phyloP scores from a whole-genome alignment of 164 flowering plant genomes.

The Sextonia rubra region DNA sequence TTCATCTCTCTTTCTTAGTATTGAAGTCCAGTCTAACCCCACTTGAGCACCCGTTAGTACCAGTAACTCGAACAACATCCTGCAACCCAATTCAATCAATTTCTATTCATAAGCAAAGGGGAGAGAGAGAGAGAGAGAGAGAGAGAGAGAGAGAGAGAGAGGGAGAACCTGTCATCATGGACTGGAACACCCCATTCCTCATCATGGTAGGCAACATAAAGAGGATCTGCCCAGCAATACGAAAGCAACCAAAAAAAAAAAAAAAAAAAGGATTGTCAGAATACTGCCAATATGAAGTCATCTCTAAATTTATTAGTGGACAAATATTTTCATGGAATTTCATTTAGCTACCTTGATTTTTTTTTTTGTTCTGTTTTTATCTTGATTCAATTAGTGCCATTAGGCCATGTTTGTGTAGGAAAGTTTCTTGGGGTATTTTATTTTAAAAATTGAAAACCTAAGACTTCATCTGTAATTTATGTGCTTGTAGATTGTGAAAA shows the following conservation, averaged over 20 bases:
- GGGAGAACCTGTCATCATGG: conserved; percentile 74
- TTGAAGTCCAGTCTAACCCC: conserved; percentile 90
- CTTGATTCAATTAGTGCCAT: too few relatives aligned
- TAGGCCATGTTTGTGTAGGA: too few relatives aligned
- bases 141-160: conserved; percentile 18
- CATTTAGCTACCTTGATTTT: too few relatives aligned
- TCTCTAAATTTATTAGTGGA: too few relatives aligned
- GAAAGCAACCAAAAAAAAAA: background rate
- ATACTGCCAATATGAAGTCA: background rate
- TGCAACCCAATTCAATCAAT: conserved; percentile 21
- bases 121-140: conserved; percentile 16
- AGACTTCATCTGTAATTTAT: too few relatives aligned
- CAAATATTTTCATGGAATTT: too few relatives aligned
- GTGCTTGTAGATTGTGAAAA: too few relatives aligned
- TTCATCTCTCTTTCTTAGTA: conserved; percentile 66
- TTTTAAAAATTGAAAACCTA: too few relatives aligned
- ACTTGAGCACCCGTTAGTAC: conserved; percentile 81
- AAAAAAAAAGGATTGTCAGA: background rate
- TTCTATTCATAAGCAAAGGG: background rate
- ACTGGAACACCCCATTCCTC: conserved; percentile 97
- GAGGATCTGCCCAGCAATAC: conserved; percentile 49
- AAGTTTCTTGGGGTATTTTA: too few relatives aligned
- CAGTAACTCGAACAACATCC: conserved; percentile 77
- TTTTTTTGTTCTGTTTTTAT: too few relatives aligned
- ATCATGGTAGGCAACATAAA: conserved; percentile 86